Percentiles rank a stretch among this genome's conserved stretches.
These are phyloP conservation scores for Coniosporium apollinis DNA, from an alignment of 495 filamentous ascomycete species.

Conservation along the genomic window DNA sequence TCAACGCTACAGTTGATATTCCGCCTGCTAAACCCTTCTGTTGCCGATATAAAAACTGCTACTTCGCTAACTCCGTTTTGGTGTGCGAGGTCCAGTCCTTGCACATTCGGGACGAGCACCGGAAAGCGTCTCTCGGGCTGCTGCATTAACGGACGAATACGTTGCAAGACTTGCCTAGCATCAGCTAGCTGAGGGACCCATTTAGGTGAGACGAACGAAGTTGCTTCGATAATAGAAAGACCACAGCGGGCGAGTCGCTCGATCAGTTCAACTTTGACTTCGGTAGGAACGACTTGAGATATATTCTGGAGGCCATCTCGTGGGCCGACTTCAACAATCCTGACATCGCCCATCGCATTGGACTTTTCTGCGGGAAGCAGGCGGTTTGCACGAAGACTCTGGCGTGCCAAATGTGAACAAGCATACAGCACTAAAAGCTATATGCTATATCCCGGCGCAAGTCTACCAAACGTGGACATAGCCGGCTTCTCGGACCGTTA, in stretches of 20 bases:
- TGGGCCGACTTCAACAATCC: constrained; percentile 32
- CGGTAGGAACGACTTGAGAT: constrained; percentile 19
- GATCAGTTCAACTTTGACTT: constrained; percentile 27
- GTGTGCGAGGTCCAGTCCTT: constrained; percentile 24
- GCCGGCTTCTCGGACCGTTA: constrained; percentile 7
- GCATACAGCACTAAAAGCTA: no score
- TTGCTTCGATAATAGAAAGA: constrained; percentile 26
- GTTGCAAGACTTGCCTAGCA: constrained; percentile 20
- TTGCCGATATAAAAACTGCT: constrained; percentile 28
- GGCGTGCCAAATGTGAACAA: no score
- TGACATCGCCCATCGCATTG: no score
- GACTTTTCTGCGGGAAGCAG: no score
- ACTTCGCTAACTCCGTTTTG: constrained; percentile 22
- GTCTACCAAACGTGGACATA: background rate
- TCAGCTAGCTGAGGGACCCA: constrained; percentile 29
- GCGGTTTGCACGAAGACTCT: no score
- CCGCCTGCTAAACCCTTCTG: constrained; percentile 27
- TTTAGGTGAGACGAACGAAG: constrained; percentile 28
- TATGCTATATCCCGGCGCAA: no score
- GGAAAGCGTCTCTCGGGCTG: constrained; percentile 10
- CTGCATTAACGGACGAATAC: background rate
- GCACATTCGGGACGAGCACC: constrained; percentile 28
- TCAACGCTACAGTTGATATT: constrained; percentile 30
- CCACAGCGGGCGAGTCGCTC: constrained; percentile 18
- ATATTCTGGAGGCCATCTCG: constrained; percentile 33